phyloP scores from a whole-genome alignment of 805 yeast species.

The Schizosaccharomyces japonicus region DNA sequence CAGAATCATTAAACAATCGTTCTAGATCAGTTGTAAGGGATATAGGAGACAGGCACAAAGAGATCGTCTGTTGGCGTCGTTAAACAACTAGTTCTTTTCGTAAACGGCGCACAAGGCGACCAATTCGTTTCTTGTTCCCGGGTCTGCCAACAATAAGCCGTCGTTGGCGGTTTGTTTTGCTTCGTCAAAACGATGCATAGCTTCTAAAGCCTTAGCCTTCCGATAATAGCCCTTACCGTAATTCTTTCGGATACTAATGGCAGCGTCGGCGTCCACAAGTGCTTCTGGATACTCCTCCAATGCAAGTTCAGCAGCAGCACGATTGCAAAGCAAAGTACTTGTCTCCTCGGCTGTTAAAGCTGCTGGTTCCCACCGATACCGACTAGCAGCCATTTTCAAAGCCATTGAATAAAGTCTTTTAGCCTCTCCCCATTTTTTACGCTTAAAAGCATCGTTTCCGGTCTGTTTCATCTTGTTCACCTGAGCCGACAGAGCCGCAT shows the following conservation, averaged over 20 bases:
- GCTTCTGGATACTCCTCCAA: constrained; percentile 18
- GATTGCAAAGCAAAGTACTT: constrained; percentile 14
- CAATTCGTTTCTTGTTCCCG: not conserved
- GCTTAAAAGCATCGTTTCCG: constrained; percentile 15
- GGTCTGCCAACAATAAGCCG: constrained; percentile 12
- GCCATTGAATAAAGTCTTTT: constrained; percentile 17
- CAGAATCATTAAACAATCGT: too few relatives aligned
- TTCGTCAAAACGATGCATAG: constrained; percentile 12
- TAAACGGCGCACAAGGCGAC: not conserved
- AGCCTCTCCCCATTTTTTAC: constrained; percentile 16
- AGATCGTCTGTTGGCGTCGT: too few relatives aligned
- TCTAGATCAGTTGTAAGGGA: too few relatives aligned
- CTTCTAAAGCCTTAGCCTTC: constrained; percentile 15
- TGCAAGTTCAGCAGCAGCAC: constrained; percentile 20
- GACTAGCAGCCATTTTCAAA: constrained; percentile 18
- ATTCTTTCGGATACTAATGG: constrained; percentile 15
- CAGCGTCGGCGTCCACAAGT: constrained; percentile 17
- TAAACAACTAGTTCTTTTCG: too few relatives aligned
- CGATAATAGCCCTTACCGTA: constrained; percentile 17
- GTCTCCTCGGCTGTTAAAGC: constrained; percentile 17
- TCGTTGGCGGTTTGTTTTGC: constrained; percentile 11
- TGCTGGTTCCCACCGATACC: constrained; percentile 21
- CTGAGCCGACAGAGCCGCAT: not conserved
- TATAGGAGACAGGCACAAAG: too few relatives aligned
- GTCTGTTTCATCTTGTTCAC: constrained; percentile 6